Conservation (phyloP, 129 eudicot genomes). For the Apium graveolens region DNA sequence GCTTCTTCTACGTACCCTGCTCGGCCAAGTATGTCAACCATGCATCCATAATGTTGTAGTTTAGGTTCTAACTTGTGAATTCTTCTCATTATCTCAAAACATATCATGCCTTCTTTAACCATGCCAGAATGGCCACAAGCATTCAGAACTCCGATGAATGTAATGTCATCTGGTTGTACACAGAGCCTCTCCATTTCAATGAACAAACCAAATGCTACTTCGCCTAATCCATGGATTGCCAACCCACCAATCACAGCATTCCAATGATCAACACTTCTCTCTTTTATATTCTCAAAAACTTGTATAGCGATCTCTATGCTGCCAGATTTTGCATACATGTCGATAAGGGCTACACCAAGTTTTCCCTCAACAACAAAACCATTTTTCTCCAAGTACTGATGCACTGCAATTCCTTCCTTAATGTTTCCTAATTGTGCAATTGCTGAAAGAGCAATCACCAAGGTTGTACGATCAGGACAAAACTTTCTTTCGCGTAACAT, state of each 20-base stretch:
- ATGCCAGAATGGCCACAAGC: conserved; percentile 11
- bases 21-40: conserved; percentile 14
- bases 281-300: background rate
- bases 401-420: conserved; percentile 29
- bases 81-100: conserved; percentile 43
- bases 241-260: conserved; percentile 50
- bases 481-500: conserved; percentile 11
- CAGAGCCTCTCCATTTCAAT: conserved; percentile 25
- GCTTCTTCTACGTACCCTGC: conserved; percentile 41
- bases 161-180: conserved; percentile 7
- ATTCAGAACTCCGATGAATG: conserved; percentile 6
- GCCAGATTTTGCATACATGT: conserved; percentile 53
- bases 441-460: conserved; percentile 35
- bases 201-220: conserved; percentile 33
- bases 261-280: conserved; percentile 22
- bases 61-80: conserved; percentile 32
- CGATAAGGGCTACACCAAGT: conserved; percentile 38
- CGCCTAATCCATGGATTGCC: conserved; percentile 42
- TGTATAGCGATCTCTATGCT: conserved; percentile 17
- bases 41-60: conserved; percentile 26
- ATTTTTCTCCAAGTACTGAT: conserved; percentile 20
- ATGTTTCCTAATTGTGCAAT: conserved; percentile 31
- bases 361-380: conserved; percentile 15
- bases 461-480: conserved; percentile 27
- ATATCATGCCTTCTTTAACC: conserved; percentile 10